phyloP scores from a whole-genome alignment of 768 basidiomycete genomes.

The Rhodotorula taiwanensis region DNA sequence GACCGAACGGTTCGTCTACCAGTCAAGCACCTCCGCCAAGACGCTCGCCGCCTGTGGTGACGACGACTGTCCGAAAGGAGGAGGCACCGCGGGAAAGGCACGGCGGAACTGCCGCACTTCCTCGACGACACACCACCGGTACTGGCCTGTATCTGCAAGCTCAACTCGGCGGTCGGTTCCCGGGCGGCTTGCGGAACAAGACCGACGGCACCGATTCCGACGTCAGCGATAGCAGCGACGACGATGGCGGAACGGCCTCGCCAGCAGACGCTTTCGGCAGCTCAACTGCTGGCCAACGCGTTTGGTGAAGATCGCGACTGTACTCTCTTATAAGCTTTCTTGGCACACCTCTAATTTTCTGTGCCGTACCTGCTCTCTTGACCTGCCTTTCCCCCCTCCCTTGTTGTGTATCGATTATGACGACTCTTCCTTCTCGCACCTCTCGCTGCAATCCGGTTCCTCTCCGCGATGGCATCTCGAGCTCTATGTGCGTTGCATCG shows the following conservation, averaged over 20 bases:
- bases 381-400: too few relatives aligned
- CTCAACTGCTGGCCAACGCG: slow-evolving; percentile 6
- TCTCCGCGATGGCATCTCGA: too few relatives aligned
- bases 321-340: neutral
- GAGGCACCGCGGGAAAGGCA: neutral
- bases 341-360: neutral
- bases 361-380: too few relatives aligned
- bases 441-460: too few relatives aligned
- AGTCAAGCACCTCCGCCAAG: neutral
- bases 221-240: slow-evolving; percentile 18
- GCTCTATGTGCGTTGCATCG: too few relatives aligned
- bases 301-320: slow-evolving; percentile 6
- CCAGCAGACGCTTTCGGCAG: neutral
- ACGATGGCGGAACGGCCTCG: slow-evolving; percentile 8
- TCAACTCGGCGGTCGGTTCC: slow-evolving; percentile 4
- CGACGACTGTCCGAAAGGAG: too few relatives aligned
- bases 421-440: too few relatives aligned
- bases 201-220: slow-evolving; percentile 10
- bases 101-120: neutral
- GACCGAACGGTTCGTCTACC: neutral
- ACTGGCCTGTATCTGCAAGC: slow-evolving; percentile 28
- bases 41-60: too few relatives aligned
- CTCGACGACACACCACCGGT: slow-evolving; percentile 22
- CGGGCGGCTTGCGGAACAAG: neutral
- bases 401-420: too few relatives aligned